Evolutionary conservation across 164 flowering plant genomes (phyloP).

Genomic region (Kingdonia uniflora): DNA sequence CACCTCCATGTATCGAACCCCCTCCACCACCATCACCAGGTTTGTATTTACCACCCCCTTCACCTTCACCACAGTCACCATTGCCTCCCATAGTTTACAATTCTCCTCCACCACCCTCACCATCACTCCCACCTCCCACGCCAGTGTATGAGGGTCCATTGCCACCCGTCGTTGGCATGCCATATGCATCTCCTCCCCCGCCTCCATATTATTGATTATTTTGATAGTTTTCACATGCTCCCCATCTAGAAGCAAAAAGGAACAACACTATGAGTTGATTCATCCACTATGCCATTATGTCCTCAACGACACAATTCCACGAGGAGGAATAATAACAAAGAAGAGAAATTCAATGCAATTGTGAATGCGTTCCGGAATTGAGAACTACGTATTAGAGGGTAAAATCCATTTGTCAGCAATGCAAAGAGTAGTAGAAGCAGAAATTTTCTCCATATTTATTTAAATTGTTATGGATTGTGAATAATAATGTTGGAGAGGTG

Average conservation of each 20-base stretch:
- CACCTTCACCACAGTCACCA: slow-evolving; percentile 15
- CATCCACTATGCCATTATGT: slow-evolving; percentile 15
- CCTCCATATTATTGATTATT: slow-evolving; percentile 45
- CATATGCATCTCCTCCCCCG: slow-evolving; percentile 10
- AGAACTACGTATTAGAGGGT: too few species aligned
- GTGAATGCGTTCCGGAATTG: background rate
- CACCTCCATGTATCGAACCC: slow-evolving; percentile 10
- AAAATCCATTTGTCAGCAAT: background rate
- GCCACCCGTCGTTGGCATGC: slow-evolving; percentile 16
- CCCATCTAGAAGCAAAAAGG: slow-evolving; percentile 8
- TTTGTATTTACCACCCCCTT: slow-evolving; percentile 5
- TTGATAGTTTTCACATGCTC: slow-evolving; percentile 41
- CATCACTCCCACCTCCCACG: slow-evolving; percentile 23
- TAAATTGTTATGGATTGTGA: slow-evolving; percentile 52
- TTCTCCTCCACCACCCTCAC: slow-evolving; percentile 11
- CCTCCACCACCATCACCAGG: slow-evolving; percentile 13
- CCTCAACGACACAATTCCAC: slow-evolving; percentile 27
- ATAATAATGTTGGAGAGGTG: slow-evolving; percentile 36
- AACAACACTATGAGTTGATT: too few species aligned
- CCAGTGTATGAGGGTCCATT: slow-evolving; percentile 17
- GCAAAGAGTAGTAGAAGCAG: slow-evolving; percentile 19
- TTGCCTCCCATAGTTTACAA: slow-evolving; percentile 8
- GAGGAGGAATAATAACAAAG: slow-evolving; percentile 3
- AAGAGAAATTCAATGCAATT: background rate
- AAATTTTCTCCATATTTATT: slow-evolving; percentile 48